phyloP scores from a whole-genome alignment of 805 yeast genomes.

The Lipomyces yamanashiensis region DNA sequence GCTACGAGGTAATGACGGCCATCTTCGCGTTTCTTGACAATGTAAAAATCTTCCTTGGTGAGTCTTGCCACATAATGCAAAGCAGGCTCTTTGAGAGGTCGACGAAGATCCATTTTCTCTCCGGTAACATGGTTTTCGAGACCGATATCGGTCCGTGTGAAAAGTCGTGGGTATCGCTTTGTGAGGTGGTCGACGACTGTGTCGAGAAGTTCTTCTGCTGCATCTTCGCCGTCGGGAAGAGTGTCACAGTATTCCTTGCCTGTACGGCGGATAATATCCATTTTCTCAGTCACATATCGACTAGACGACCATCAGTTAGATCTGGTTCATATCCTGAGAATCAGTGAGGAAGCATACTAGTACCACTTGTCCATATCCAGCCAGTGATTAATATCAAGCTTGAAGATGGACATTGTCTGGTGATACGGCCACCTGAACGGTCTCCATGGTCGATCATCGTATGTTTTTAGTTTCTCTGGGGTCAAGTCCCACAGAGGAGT shows the following conservation, averaged over 20 bases:
- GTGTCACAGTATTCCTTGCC: conserved; percentile 68
- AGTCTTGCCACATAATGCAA: conserved; percentile 63
- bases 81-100: conserved; percentile 68
- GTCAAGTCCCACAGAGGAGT: conserved; percentile 63
- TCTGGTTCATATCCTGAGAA: not conserved
- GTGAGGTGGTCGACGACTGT: conserved; percentile 63
- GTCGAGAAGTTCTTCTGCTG: conserved; percentile 64
- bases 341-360: conserved; percentile 14
- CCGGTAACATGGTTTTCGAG: conserved; percentile 64
- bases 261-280: conserved; percentile 59
- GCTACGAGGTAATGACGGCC: conserved; percentile 68
- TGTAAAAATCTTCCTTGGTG: conserved; percentile 77
- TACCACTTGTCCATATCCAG: conserved; percentile 79
- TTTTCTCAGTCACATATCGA: conserved; percentile 67
- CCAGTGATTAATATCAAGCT: conserved; percentile 76
- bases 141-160: conserved; percentile 57
- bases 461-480: conserved; percentile 66
- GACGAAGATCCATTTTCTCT: conserved; percentile 63
- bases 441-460: conserved; percentile 80
- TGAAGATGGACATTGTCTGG: conserved; percentile 76
- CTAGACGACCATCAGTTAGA: conserved; percentile 38
- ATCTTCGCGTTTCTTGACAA: conserved; percentile 60
- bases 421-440: conserved; percentile 82
- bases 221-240: conserved; percentile 65
- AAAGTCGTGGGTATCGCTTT: conserved; percentile 65